Evolutionary conservation across 371 early-diverging fungal species (phyloP).

Genomic region (Mucor sp.): DNA sequence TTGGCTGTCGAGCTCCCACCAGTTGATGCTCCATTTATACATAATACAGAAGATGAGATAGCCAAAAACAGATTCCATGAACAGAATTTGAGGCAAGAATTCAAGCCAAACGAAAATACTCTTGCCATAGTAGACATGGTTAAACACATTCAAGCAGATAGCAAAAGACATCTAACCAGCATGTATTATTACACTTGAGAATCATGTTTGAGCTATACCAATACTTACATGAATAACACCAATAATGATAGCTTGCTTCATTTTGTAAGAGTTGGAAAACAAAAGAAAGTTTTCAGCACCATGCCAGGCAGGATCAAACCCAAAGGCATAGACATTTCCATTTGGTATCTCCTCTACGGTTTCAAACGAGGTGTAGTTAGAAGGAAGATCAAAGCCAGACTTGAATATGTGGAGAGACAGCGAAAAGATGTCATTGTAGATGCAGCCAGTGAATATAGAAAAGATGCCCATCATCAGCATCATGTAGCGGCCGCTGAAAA

Average conservation of each 20-base stretch:
- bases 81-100: slow-evolving; percentile 95
- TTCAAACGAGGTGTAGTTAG: slow-evolving; percentile 44
- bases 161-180: slow-evolving; percentile 97
- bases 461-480: slow-evolving; percentile 96
- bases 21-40: slow-evolving; percentile 81
- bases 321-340: slow-evolving; percentile 67
- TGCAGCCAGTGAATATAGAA: slow-evolving; percentile 96
- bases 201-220: slow-evolving; percentile 96
- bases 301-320: slow-evolving; percentile 96
- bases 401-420: slow-evolving; percentile 75
- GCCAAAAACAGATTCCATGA: slow-evolving; percentile 86
- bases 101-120: slow-evolving; percentile 84
- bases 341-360: slow-evolving; percentile 47
- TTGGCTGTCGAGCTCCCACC: slow-evolving; percentile 72
- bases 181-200: slow-evolving; percentile 97
- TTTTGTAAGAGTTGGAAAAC: slow-evolving; percentile 99
- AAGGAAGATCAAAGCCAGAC: slow-evolving; percentile 77
- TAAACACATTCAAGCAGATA: slow-evolving; percentile 86
- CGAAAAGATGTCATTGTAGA: slow-evolving; percentile 99
- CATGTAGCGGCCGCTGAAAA: slow-evolving; percentile 97
- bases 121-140: slow-evolving; percentile 86
- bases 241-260: slow-evolving; percentile 98
- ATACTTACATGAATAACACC: slow-evolving; percentile 68
- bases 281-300: slow-evolving; percentile 89
- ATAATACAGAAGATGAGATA: slow-evolving; percentile 16